Conservation (phyloP, 768 basidiomycete genomes). For the Boletus subparvulus region DNA sequence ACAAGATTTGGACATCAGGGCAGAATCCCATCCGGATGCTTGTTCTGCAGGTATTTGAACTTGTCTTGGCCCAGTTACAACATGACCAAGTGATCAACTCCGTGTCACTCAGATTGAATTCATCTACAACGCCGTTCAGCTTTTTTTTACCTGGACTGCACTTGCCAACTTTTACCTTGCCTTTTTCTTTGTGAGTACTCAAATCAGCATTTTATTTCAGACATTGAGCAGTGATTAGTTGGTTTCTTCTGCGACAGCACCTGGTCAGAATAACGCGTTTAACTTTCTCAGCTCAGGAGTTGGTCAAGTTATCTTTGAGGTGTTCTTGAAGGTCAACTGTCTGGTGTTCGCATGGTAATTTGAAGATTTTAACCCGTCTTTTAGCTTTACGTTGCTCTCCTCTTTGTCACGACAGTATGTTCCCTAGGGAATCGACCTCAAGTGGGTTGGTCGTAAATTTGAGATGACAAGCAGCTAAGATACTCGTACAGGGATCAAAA, state of each 20-base stretch:
- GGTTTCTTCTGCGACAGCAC: constrained; percentile 73
- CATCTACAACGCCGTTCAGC: constrained; percentile 86
- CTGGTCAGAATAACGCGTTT: constrained; percentile 64
- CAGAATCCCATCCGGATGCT: constrained; percentile 86
- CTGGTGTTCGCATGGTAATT: background rate
- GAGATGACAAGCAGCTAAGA: constrained; percentile 2
- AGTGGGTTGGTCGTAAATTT: constrained; percentile 22
- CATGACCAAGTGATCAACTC: background rate
- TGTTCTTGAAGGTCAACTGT: constrained; percentile 58
- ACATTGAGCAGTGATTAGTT: constrained; percentile 48
- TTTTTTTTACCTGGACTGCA: constrained; percentile 92
- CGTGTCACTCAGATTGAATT: constrained; percentile 65
- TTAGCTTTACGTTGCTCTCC: constrained; percentile 77
- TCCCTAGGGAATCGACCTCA: constrained; percentile 91
- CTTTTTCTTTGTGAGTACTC: constrained; percentile 82
- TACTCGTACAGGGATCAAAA: constrained; percentile 63
- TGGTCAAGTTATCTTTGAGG: constrained; percentile 70
- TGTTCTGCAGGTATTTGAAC: constrained; percentile 48
- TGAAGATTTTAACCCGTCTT: constrained; percentile 22
- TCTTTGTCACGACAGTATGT: constrained; percentile 81
- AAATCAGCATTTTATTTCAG: constrained; percentile 13
- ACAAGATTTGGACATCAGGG: constrained; percentile 88
- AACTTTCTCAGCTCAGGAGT: constrained; percentile 74
- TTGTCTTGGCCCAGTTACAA: background rate
- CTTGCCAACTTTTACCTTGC: constrained; percentile 93